Evolutionary conservation across 257 asterid species (phyloP).

Genomic region (Lavandula angustifolia): DNA sequence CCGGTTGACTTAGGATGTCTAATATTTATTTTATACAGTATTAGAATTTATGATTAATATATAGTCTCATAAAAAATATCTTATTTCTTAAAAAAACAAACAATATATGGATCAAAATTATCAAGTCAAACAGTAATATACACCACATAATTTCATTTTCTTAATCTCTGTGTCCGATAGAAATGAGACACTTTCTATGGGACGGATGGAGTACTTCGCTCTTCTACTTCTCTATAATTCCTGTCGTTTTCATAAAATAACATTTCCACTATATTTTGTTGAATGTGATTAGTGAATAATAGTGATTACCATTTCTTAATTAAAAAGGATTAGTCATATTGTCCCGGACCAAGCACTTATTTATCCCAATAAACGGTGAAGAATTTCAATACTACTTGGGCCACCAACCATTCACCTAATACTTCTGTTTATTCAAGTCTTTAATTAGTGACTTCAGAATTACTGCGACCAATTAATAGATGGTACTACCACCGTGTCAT

Average conservation of each 20-base stretch:
- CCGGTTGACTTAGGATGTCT: neutral
- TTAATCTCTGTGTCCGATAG: too few relatives aligned
- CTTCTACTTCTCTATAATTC: neutral
- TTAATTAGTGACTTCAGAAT: neutral
- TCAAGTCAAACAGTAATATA: too few relatives aligned
- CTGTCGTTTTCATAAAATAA: neutral
- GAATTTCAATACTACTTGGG: conserved; percentile 14
- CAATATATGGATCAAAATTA: too few relatives aligned
- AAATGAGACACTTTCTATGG: too few relatives aligned
- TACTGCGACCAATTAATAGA: conserved; percentile 12
- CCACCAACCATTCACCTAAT: conserved; percentile 36
- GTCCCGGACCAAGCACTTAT: neutral
- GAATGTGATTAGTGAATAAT: neutral
- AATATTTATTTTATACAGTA: neutral
- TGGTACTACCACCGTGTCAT: too few relatives aligned
- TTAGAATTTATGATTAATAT: neutral
- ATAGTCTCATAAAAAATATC: too few relatives aligned
- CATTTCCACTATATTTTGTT: neutral
- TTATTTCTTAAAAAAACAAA: too few relatives aligned
- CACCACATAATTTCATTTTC: too few relatives aligned
- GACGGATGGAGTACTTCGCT: too few relatives aligned
- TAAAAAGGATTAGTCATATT: neutral
- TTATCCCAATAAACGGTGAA: neutral
- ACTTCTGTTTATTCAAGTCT: neutral
- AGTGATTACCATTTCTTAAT: neutral